Conservation (phyloP, 1,284 basidiomycete genomes). For the Sparassis latifolia region DNA sequence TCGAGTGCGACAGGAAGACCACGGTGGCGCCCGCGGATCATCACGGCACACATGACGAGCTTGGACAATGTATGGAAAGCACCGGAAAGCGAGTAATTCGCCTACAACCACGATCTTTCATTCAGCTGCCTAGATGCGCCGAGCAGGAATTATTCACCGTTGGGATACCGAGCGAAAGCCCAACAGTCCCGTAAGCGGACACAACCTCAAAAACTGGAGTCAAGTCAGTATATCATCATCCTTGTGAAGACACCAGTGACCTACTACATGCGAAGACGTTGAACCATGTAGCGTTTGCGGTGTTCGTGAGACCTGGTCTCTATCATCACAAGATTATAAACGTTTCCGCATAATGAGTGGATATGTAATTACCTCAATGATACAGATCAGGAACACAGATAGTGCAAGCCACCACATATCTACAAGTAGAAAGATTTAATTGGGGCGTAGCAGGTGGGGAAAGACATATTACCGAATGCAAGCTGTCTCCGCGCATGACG, state of each 20-base stretch:
- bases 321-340: not conserved
- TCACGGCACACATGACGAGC: constrained; percentile 66
- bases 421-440: constrained; percentile 19
- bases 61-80: constrained; percentile 65
- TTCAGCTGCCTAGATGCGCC: not conserved
- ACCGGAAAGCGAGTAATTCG: constrained; percentile 61
- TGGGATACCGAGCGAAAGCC: constrained; percentile 65
- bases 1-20: constrained; percentile 71
- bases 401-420: constrained; percentile 89
- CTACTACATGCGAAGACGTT: constrained; percentile 46
- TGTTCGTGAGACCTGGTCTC: constrained; percentile 26
- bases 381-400: constrained; percentile 78
- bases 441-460: not conserved
- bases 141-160: constrained; percentile 28
- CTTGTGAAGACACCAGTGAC: not conserved
- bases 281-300: constrained; percentile 48
- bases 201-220: constrained; percentile 56
- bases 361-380: constrained; percentile 63
- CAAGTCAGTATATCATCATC: not conserved
- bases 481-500: constrained; percentile 84
- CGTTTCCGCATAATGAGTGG: not conserved
- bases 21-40: constrained; percentile 74
- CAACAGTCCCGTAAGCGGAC: constrained; percentile 65
- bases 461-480: constrained; percentile 58
- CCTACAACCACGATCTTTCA: constrained; percentile 21